phyloP scores from a whole-genome alignment of 2,329 filamentous ascomycete genomes.

The Aschersonia sp. region DNA sequence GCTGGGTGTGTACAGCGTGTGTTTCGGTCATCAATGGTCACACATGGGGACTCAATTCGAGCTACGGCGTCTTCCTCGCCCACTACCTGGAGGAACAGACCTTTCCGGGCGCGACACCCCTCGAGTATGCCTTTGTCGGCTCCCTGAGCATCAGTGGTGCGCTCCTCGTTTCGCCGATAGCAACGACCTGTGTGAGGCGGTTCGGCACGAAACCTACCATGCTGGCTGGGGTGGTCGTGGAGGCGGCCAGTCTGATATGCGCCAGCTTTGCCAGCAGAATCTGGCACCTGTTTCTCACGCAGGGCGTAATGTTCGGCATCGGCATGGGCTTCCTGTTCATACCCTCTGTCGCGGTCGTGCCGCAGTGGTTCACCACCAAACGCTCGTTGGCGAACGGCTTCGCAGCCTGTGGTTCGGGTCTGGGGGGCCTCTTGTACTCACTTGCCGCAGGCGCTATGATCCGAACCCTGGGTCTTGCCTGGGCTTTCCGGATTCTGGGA shows the following conservation, averaged over 20 bases:
- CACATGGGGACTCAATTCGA: conserved; percentile 58
- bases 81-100: conserved; percentile 41
- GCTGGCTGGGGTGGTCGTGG: conserved; percentile 47
- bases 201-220: conserved; percentile 52
- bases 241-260: conserved; percentile 49
- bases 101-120: conserved; percentile 46
- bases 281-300: conserved; percentile 64
- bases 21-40: conserved; percentile 46
- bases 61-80: conserved; percentile 36
- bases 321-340: conserved; percentile 70
- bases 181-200: conserved; percentile 43
- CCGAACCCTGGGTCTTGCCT: conserved; percentile 43
- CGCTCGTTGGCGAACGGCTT: conserved; percentile 58
- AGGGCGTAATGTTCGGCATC: conserved; percentile 63
- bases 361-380: conserved; percentile 60
- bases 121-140: conserved; percentile 68
- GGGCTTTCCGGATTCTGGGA: conserved; percentile 53
- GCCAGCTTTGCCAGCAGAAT: conserved; percentile 54
- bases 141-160: conserved; percentile 25
- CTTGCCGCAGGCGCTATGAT: conserved; percentile 57
- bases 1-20: conserved; percentile 25
- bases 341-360: conserved; percentile 48
- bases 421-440: conserved; percentile 60
- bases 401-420: conserved; percentile 52
- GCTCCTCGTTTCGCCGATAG: conserved; percentile 53